phyloP scores from a whole-genome alignment of 352 stramenopile genomes.

The Globisporangium emineosum region DNA sequence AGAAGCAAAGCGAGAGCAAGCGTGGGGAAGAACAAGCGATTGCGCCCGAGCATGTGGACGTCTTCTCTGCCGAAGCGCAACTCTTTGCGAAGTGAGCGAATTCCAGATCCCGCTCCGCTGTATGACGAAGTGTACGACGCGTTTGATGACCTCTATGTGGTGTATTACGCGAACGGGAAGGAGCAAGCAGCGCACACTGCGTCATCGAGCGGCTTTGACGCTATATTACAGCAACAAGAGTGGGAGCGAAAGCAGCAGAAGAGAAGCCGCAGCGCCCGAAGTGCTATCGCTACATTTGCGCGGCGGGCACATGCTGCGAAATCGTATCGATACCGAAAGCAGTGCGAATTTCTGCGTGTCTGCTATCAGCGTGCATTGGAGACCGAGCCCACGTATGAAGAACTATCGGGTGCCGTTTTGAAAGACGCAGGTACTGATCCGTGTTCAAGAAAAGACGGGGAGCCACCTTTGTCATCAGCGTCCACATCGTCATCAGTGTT shows the following conservation, averaged over 20 bases:
- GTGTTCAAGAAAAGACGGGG: background rate
- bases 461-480: constrained; percentile 1
- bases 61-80: constrained; percentile 16
- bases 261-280: constrained; percentile 22
- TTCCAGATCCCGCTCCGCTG: constrained; percentile 15
- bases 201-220: background rate
- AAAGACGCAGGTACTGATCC: background rate
- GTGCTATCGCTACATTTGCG: constrained; percentile 33
- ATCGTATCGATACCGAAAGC: constrained; percentile 52
- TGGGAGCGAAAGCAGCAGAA: constrained; percentile 15
- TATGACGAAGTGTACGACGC: constrained; percentile 59
- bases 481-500: constrained; percentile 13
- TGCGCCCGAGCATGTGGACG: background rate
- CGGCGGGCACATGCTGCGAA: constrained; percentile 40
- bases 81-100: constrained; percentile 18
- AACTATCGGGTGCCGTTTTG: background rate
- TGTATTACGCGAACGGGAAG: constrained; percentile 9
- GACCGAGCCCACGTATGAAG: constrained; percentile 20
- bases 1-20: constrained; percentile 3
- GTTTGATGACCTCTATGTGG: constrained; percentile 55
- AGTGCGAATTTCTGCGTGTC: constrained; percentile 61
- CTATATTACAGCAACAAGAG: constrained; percentile 12
- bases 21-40: constrained; percentile 9
- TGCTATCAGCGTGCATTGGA: constrained; percentile 57
- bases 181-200: background rate